These are phyloP conservation scores for Lolium multiflorum DNA, from an alignment of 176 grass and related monocot genomes.

Conservation along the genomic window DNA sequence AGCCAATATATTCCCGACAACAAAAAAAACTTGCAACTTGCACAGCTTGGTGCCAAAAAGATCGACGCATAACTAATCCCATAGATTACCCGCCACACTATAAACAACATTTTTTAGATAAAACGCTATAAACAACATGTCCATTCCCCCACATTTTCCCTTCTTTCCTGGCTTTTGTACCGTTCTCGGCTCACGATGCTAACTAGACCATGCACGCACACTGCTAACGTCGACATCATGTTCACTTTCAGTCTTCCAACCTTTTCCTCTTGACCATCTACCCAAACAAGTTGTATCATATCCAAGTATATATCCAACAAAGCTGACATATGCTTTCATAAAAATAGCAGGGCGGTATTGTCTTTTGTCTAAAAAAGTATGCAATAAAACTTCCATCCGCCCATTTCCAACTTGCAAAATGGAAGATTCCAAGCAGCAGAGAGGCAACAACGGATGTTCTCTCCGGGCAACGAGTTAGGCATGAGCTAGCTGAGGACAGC, in stretches of 20 bases:
- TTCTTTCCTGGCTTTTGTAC: not conserved
- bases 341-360: no score
- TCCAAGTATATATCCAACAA: no score
- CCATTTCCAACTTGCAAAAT: no score
- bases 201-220: not conserved
- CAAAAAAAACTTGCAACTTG: not conserved
- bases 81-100: not conserved
- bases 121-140: not conserved
- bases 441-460: no score
- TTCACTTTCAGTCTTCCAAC: not conserved
- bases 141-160: not conserved
- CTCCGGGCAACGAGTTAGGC: no score
- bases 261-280: not conserved
- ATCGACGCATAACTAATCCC: not conserved
- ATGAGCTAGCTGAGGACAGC: no score
- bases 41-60: not conserved
- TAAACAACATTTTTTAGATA: no score
- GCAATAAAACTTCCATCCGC: no score
- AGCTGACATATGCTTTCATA: no score
- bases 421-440: no score
- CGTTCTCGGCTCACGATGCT: not conserved
- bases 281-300: not conserved
- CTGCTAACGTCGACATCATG: constrained; percentile 3
- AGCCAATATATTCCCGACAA: not conserved
- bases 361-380: no score